A percentile compares a stretch with the other conserved stretches of the same genome.
Conservation (phyloP, 1,139 yeast genomes). For the Candida tetrigidarum region DNA sequence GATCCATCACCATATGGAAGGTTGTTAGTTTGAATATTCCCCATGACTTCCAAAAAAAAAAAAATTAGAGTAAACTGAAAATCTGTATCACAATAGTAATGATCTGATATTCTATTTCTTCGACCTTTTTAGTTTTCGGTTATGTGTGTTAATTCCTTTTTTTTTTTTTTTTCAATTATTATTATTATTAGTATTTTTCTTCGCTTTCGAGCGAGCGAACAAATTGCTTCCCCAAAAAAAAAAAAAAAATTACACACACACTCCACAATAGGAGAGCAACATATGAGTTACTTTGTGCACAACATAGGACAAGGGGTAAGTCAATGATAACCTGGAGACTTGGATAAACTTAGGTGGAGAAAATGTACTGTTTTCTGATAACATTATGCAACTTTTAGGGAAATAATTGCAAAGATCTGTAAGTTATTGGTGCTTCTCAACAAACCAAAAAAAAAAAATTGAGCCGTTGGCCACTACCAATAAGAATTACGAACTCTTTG, state of each 20-base stretch:
- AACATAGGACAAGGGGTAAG: not conserved
- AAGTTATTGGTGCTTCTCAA: too few relatives aligned
- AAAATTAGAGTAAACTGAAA: not conserved
- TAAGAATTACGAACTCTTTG: not conserved
- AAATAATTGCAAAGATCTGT: not conserved
- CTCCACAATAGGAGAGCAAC: too few relatives aligned
- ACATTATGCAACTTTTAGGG: not conserved
- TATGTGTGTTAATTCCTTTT: not conserved
- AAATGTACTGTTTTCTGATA: not conserved
- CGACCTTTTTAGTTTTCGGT: not conserved
- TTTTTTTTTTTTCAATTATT: not conserved
- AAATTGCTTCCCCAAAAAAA: too few relatives aligned
- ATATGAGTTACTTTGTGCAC: not conserved
- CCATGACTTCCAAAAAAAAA: not conserved
- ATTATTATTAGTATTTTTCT: too few relatives aligned
- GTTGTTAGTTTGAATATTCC: not conserved
- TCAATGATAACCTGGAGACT: not conserved
- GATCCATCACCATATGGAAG: constrained; percentile 60
- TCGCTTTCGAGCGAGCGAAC: too few relatives aligned
- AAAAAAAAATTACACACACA: too few relatives aligned
- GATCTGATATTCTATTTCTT: not conserved
- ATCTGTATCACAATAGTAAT: not conserved
- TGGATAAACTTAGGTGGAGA: too few relatives aligned
- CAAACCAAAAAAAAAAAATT: too few relatives aligned
- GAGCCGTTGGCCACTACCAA: not conserved